These are phyloP conservation scores for Tricholoma sp. DNA, from an alignment of 768 basidiomycete species.

Conservation along the genomic window DNA sequence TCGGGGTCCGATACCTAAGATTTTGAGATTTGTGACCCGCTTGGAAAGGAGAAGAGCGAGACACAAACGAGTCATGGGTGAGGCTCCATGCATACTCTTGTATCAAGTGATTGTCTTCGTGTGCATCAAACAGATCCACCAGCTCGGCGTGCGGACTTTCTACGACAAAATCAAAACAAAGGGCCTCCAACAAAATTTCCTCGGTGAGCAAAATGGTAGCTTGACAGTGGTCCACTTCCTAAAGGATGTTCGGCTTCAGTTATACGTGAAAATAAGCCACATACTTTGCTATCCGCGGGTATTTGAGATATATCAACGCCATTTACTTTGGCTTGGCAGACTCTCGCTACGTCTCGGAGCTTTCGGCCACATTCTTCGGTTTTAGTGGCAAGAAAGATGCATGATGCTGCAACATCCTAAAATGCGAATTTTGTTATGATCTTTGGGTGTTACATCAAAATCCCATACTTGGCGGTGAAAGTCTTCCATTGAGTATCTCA, in stretches of 20 bases:
- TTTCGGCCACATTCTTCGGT: slow-evolving; percentile 88
- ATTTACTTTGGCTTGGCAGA: slow-evolving; percentile 65
- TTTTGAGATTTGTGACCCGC: slow-evolving; percentile 6
- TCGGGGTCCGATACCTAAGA: slow-evolving; percentile 69
- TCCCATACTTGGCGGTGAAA: slow-evolving; percentile 70
- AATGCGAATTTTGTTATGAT: slow-evolving; percentile 9
- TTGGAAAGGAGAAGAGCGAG: slow-evolving; percentile 2
- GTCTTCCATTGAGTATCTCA: slow-evolving; percentile 81
- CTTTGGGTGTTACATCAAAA: slow-evolving; percentile 4
- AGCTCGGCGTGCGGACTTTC: slow-evolving; percentile 73
- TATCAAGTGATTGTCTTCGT: slow-evolving; percentile 40
- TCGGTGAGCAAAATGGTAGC: slow-evolving; percentile 67
- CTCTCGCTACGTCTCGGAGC: slow-evolving; percentile 76
- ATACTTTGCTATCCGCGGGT: slow-evolving; percentile 61
- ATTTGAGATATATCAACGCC: slow-evolving; percentile 52
- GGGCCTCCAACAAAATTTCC: slow-evolving; percentile 72
- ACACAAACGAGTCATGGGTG: slow-evolving; percentile 78
- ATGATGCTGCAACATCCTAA: slow-evolving; percentile 81
- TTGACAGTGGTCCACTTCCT: slow-evolving; percentile 78
- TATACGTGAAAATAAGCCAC: slow-evolving; percentile 10
- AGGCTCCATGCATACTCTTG: slow-evolving; percentile 84
- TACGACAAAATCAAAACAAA: slow-evolving; percentile 84
- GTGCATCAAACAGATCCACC: slow-evolving; percentile 63
- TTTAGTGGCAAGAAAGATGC: slow-evolving; percentile 87
- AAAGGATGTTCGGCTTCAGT: slow-evolving; percentile 8